Evolutionary conservation across 2,329 filamentous ascomycete genomes (phyloP).

Genomic region (Trichophyton schoenleinii): DNA sequence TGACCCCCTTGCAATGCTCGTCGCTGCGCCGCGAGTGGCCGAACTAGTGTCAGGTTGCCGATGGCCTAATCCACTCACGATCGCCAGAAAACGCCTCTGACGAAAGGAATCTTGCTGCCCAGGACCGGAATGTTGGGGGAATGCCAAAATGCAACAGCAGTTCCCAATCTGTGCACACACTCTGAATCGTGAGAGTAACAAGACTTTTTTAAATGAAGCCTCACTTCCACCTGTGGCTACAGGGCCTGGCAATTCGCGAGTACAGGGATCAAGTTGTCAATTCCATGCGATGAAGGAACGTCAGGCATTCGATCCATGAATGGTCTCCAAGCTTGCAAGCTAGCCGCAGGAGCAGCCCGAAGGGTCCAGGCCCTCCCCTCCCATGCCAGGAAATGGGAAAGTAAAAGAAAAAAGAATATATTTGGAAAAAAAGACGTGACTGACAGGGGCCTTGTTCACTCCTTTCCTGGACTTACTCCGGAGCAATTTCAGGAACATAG

Average conservation of each 20-base stretch:
- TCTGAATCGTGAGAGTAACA: background rate
- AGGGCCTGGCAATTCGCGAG: background rate
- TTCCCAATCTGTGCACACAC: background rate
- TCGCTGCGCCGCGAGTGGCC: constrained; percentile 3
- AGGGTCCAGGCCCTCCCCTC: constrained; percentile 1
- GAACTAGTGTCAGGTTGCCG: constrained; percentile 2
- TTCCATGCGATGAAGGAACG: background rate
- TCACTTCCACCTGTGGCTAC: background rate
- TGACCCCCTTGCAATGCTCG: constrained; percentile 1
- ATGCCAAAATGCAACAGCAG: background rate
- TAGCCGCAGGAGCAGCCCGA: constrained; percentile 2
- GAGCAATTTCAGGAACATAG: constrained; percentile 4
- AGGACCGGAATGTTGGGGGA: background rate
- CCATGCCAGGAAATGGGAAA: background rate
- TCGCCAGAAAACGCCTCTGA: background rate
- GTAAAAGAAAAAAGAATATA: background rate
- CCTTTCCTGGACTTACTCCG: background rate
- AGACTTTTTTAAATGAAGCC: background rate
- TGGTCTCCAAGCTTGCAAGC: background rate
- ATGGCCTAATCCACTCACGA: background rate
- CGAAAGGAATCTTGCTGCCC: background rate
- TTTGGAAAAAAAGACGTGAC: background rate
- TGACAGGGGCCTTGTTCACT: background rate
- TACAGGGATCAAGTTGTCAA: background rate
- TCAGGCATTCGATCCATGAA: background rate